These are phyloP conservation scores for Malus hybrid DNA, from an alignment of 331 rosid species.

Conservation along the genomic window DNA sequence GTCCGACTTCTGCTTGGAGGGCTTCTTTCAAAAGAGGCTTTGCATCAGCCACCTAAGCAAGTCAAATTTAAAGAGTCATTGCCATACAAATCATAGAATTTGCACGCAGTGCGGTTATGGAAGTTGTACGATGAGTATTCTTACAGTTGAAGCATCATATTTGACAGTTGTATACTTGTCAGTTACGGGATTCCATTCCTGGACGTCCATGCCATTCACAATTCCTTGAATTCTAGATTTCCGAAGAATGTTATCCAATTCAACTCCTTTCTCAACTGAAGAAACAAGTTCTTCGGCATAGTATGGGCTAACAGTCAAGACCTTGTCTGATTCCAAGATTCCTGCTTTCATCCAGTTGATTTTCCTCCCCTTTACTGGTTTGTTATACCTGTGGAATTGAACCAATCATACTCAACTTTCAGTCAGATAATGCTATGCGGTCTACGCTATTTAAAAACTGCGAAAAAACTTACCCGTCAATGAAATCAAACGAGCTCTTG, in stretches of 20 bases:
- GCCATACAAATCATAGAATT: not conserved
- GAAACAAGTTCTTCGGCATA: slow-evolving; percentile 63
- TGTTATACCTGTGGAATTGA: slow-evolving; percentile 39
- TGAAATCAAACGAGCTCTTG: slow-evolving; percentile 64
- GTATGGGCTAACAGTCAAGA: slow-evolving; percentile 72
- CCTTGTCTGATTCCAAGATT: slow-evolving; percentile 47
- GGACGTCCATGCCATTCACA: slow-evolving; percentile 83
- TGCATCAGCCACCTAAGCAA: slow-evolving; percentile 47
- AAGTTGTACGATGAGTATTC: slow-evolving; percentile 4
- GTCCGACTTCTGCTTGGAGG: slow-evolving; percentile 78
- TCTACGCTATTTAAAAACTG: not conserved
- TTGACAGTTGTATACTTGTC: slow-evolving; percentile 48
- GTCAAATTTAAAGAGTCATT: not conserved
- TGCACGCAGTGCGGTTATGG: not conserved
- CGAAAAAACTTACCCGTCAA: slow-evolving; percentile 54
- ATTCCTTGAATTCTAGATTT: slow-evolving; percentile 39
- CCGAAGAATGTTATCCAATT: slow-evolving; percentile 52
- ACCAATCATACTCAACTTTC: not conserved
- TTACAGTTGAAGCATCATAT: slow-evolving; percentile 51
- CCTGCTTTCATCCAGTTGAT: slow-evolving; percentile 79
- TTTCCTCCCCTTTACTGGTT: slow-evolving; percentile 64
- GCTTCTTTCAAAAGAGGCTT: slow-evolving; percentile 64
- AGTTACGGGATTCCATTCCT: slow-evolving; percentile 71
- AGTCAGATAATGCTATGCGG: not conserved
- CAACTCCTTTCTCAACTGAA: slow-evolving; percentile 56